phyloP scores from a whole-genome alignment of 257 asterid species.

The Misopates orontium region DNA sequence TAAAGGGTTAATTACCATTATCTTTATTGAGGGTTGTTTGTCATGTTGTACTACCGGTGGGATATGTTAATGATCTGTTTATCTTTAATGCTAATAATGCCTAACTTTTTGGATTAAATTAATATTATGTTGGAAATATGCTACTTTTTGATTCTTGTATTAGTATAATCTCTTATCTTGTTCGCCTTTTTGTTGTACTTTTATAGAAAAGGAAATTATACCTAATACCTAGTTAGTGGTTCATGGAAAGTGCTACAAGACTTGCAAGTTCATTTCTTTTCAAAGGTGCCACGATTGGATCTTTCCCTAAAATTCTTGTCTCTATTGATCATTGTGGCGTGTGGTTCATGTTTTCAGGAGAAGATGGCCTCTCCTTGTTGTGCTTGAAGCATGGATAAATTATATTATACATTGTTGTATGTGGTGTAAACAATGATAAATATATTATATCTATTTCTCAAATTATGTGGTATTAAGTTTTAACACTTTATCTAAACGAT shows the following conservation, averaged over 20 bases:
- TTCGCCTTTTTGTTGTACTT: slow-evolving; percentile 27
- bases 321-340: slow-evolving; percentile 13
- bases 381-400: too few relatives aligned
- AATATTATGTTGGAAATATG: neutral
- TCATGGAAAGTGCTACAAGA: slow-evolving; percentile 26
- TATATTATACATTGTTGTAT: too few relatives aligned
- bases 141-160: slow-evolving; percentile 20
- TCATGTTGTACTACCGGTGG: slow-evolving; percentile 50
- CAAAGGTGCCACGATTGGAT: slow-evolving; percentile 29
- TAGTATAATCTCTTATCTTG: slow-evolving; percentile 21
- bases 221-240: slow-evolving; percentile 18
- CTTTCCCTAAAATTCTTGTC: slow-evolving; percentile 38
- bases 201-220: slow-evolving; percentile 9
- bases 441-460: too few relatives aligned
- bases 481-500: too few relatives aligned
- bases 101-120: slow-evolving; percentile 32
- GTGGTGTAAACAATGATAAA: too few relatives aligned
- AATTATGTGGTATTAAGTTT: too few relatives aligned
- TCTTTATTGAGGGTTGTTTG: slow-evolving; percentile 44
- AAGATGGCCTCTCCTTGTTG: too few relatives aligned
- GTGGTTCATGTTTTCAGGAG: slow-evolving; percentile 27
- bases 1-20: slow-evolving; percentile 29
- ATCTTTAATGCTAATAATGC: slow-evolving; percentile 43
- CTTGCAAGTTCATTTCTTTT: slow-evolving; percentile 18
- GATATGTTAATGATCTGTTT: slow-evolving; percentile 34